These are phyloP conservation scores for Candida golubevii DNA, from an alignment of 805 yeast genomes.

Conservation along the genomic window DNA sequence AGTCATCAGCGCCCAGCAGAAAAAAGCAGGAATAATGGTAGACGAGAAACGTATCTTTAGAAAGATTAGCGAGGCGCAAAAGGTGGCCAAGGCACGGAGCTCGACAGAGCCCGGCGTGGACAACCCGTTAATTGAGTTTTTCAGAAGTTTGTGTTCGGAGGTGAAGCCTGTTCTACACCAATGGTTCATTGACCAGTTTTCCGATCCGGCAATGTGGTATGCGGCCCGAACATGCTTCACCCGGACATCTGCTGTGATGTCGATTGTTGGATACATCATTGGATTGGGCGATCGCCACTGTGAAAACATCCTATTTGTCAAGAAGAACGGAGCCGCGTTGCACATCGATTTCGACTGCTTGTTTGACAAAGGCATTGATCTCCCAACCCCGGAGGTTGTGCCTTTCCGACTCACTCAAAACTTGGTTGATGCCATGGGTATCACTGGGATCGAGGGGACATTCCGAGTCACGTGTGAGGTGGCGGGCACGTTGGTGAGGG, in stretches of 20 bases:
- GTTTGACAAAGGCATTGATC: constrained; percentile 77
- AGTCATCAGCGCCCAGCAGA: constrained; percentile 35
- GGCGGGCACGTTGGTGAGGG: constrained; percentile 65
- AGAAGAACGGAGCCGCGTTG: constrained; percentile 69
- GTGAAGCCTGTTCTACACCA: constrained; percentile 71
- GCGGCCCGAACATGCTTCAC: constrained; percentile 69
- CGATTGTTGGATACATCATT: constrained; percentile 89
- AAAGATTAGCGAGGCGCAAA: constrained; percentile 32
- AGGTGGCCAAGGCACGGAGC: constrained; percentile 14
- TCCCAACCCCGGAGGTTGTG: constrained; percentile 83
- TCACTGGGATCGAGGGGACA: constrained; percentile 84
- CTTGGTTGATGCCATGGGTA: constrained; percentile 84
- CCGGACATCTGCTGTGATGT: constrained; percentile 90
- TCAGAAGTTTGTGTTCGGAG: constrained; percentile 24
- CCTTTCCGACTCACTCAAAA: constrained; percentile 91
- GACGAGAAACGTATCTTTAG: constrained; percentile 26
- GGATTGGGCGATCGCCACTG: constrained; percentile 97
- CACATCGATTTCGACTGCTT: constrained; percentile 97
- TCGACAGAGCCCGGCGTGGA: constrained; percentile 3
- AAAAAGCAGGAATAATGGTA: constrained; percentile 19
- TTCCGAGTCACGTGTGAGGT: constrained; percentile 85
- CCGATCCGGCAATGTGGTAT: constrained; percentile 89
- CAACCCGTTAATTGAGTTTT: constrained; percentile 18
- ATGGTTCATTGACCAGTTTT: constrained; percentile 86
- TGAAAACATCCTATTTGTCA: constrained; percentile 77